Base-by-base conservation (phyloP, 2,329 filamentous ascomycete species). In the Calonectria hawksworthii region DNA sequence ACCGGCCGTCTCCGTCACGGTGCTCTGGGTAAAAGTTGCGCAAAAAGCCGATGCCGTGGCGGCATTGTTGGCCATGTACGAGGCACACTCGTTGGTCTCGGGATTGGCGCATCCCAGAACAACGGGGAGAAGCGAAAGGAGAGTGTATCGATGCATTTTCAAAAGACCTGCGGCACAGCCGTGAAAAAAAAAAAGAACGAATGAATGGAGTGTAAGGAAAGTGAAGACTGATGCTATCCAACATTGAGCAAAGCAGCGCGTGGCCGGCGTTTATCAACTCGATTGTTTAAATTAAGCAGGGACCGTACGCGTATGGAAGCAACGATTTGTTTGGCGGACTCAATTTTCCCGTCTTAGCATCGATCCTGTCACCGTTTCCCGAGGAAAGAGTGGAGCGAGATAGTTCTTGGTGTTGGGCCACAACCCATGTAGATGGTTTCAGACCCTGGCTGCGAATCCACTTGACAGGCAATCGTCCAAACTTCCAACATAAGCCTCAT, bases 1-100 rank as follows among this genome's bases (percentile, higher is more conserved):
- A 32, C 73, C 78, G 1, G 83, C 78, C 16, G 81, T 80, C 26
- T 81, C 80, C 13, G 81, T 82, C 11, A 79, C 79, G 18, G 32
- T 44, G 68, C 47, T 51, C 67, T 76, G 70, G 26, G 68, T 74
- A 34, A 77, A 68, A 18, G 77, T 80, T 4, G 78, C 74, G 36
- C 79, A 80, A 13, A 76, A 76, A 14, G 74, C 52, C 4, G 70
- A 68, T 11, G 75, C 75, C 18, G 70, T 72, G 47, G 76, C 75
- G 28, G 68, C 66, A 47, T 78, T 76, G 47, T 75, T 71, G 11
- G 71, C 72, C 21, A 80, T 75, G 34, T 73, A 74, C n/a, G 61
- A 75, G 30, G 79, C 79, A 50, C 78, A 80, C 32, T 72, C 68
- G 70, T 81, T 81, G 36, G 73, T 68, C 51, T 77, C 51, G 64